Evolutionary conservation across 495 filamentous ascomycete genomes (phyloP), one percentile per base, ranked within the genome.

Genomic region (Terfezia boudieri): DNA sequence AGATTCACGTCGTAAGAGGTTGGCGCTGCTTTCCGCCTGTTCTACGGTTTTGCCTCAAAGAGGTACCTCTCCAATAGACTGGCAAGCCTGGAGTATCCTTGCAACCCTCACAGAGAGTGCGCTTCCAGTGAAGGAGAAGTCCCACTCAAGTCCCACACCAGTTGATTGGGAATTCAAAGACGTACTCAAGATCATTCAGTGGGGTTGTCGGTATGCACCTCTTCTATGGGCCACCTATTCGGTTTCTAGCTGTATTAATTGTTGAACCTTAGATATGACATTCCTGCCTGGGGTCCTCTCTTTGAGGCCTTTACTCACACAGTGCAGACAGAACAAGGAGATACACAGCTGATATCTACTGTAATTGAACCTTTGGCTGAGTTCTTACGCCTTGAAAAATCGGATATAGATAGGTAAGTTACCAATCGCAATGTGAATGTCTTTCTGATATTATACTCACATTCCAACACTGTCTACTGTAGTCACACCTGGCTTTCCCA

Each of bases 281-380:
- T 66, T 22, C 36, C 73, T 20, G 69, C 70, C 26, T 89, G 83
- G 83, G 67, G 74, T 53, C 62, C 70, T 7, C 64, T 92, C 0
- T 76, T 85, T 51, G 67, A 72, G 10, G 67, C 71, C 2, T 71
- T 84, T 16, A 67, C 75, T 12, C 67, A 69, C n/a, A 72, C 74
- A 50, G 74, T 82, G 10, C 73, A 71, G 50, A 68, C 70, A 9
- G 82, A 89, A 57, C 75, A 76, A 43, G 83, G 85, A 7, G 77
- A 83, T 55, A 73, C 71, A 6, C 76, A 74, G 2, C 70, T 79
- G 22, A 73, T 76, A 3, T 69, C 76, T 17, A 71, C 76, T 32
- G 71, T 83, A 11, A 69, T 86, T 32, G 85, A 88, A 55, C 85
- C 84, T 9, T 63, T 94, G 20, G 76, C 84, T 5, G 77, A 76